These are phyloP conservation scores for Phytophthora fragariae DNA, from an alignment of 352 stramenopile species.

Conservation along the genomic window DNA sequence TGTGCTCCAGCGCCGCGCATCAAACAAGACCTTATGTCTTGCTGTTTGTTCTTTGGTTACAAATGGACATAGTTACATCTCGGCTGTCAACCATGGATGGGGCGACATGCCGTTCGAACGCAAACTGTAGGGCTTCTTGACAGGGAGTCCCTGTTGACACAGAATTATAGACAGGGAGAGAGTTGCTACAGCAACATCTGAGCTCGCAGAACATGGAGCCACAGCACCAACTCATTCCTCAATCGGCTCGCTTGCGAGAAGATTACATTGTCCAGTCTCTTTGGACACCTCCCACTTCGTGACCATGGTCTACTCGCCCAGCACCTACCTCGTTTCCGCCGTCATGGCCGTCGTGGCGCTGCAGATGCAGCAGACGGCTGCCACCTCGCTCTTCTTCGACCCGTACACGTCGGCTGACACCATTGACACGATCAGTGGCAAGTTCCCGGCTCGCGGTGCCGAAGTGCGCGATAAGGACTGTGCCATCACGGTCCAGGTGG, in stretches of 20 bases:
- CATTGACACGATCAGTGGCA: not conserved
- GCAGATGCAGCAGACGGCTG: slow-evolving; percentile 4
- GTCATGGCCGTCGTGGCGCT: not conserved
- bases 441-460: slow-evolving; percentile 6
- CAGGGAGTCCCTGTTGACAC: not conserved
- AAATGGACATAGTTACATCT: not conserved
- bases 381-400: slow-evolving; percentile 7
- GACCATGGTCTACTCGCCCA: slow-evolving; percentile 9
- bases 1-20: not conserved
- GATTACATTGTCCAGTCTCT: not conserved
- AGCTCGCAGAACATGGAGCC: not conserved
- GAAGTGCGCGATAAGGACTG: slow-evolving; percentile 2
- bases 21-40: not conserved
- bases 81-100: not conserved
- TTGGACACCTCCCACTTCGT: not conserved
- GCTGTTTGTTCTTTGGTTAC: not conserved
- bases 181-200: not conserved
- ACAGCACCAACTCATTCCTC: not conserved
- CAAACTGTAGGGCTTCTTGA: not conserved
- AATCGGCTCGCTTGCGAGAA: slow-evolving; percentile 2
- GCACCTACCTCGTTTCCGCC: slow-evolving; percentile 12
- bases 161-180: not conserved
- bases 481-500: slow-evolving; percentile 3
- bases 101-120: not conserved
- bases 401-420: not conserved